phyloP scores from a whole-genome alignment of 306 rosid genomes.

The Prunus fruticosa region DNA sequence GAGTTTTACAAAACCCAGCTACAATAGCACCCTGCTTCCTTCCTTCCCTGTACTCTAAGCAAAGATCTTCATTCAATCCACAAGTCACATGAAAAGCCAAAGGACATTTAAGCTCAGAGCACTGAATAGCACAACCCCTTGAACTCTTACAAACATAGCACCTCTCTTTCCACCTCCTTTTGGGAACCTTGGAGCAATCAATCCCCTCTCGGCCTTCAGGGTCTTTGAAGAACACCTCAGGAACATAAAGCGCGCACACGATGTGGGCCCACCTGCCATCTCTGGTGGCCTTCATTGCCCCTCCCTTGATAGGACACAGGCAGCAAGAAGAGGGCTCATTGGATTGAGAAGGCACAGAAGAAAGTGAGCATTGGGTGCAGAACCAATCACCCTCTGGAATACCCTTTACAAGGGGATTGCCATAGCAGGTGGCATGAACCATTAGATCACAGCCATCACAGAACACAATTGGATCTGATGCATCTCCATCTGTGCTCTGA shows the following conservation, averaged over 20 bases:
- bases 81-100: slow-evolving; percentile 71
- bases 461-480: slow-evolving; percentile 72
- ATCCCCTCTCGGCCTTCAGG: slow-evolving; percentile 77
- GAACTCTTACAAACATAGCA: slow-evolving; percentile 52
- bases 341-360: not conserved
- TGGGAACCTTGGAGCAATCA: slow-evolving; percentile 64
- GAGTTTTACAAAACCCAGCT: slow-evolving; percentile 75
- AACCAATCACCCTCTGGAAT: slow-evolving; percentile 81
- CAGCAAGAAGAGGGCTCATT: slow-evolving; percentile 24
- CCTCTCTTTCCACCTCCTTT: slow-evolving; percentile 50
- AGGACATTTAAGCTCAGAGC: slow-evolving; percentile 68
- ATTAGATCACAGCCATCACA: slow-evolving; percentile 86
- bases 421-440: slow-evolving; percentile 91
- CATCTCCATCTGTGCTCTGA: slow-evolving; percentile 81
- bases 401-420: slow-evolving; percentile 46
- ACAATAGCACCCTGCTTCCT: slow-evolving; percentile 61
- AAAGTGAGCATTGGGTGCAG: slow-evolving; percentile 46
- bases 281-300: slow-evolving; percentile 58
- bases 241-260: slow-evolving; percentile 66
- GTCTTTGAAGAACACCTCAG: slow-evolving; percentile 74
- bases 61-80: slow-evolving; percentile 63
- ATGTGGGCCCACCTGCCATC: slow-evolving; percentile 70
- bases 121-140: slow-evolving; percentile 59
- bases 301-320: slow-evolving; percentile 57
- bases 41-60: slow-evolving; percentile 65